A percentile compares a stretch with the other conserved stretches of the same genome.
Evolutionary conservation across 441 rosid species (phyloP).

Genomic region (Erodium moschatum): DNA sequence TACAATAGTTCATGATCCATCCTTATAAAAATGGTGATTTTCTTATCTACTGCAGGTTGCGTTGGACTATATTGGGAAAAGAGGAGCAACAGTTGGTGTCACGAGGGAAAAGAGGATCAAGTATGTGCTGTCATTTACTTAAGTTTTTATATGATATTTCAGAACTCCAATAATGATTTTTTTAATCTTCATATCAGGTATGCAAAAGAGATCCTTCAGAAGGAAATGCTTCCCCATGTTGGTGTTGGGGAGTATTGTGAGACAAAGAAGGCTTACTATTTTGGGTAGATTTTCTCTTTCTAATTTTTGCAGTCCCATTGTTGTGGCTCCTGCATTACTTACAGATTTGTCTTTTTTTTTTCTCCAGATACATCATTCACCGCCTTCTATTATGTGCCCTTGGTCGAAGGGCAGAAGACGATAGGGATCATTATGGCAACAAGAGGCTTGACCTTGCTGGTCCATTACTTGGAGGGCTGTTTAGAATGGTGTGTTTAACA

Average conservation of each 20-base stretch:
- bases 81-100: slow-evolving; percentile 93
- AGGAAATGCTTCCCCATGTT: slow-evolving; percentile 99
- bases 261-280: slow-evolving; percentile 91
- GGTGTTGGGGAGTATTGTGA: slow-evolving; percentile 84
- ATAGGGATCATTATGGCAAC: slow-evolving; percentile 96
- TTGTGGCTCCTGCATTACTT: slow-evolving; percentile 9
- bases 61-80: slow-evolving; percentile 85
- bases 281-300: slow-evolving; percentile 51
- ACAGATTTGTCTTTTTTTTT: slow-evolving; percentile 12
- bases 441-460: slow-evolving; percentile 99
- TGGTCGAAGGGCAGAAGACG: slow-evolving; percentile 94
- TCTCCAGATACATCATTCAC: slow-evolving; percentile 73
- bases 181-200: slow-evolving; percentile 44
- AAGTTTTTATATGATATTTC: slow-evolving; percentile 20
- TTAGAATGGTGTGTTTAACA: slow-evolving; percentile 62
- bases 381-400: slow-evolving; percentile 90
- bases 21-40: neutral
- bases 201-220: slow-evolving; percentile 93
- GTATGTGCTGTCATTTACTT: slow-evolving; percentile 36
- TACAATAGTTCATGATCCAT: too few relatives aligned
- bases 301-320: neutral
- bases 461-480: slow-evolving; percentile 92
- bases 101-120: slow-evolving; percentile 84
- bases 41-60: slow-evolving; percentile 58
- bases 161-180: slow-evolving; percentile 21